Evolutionary conservation across 495 filamentous ascomycete species (phyloP).

Genomic region (Aspergillus bridgeri): DNA sequence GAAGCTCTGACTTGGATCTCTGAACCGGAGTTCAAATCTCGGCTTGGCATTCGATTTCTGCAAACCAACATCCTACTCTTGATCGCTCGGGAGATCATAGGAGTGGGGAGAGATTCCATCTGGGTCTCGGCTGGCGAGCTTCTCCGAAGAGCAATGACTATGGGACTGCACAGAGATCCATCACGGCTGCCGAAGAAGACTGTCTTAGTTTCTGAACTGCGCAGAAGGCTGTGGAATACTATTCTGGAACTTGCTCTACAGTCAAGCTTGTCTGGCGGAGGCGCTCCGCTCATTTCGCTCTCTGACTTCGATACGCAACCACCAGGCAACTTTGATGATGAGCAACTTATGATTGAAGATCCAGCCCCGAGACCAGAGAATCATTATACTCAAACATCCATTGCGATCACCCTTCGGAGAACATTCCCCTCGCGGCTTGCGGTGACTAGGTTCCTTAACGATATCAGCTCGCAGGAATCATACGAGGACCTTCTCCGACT

Average conservation of each 20-base stretch:
- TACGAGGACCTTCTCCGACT: constrained; percentile 40
- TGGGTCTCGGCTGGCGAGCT: constrained; percentile 57
- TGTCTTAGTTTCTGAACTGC: constrained; percentile 50
- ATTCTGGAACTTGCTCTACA: constrained; percentile 53
- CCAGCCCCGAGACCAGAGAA: constrained; percentile 28
- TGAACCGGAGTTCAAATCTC: constrained; percentile 47
- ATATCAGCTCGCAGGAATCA: constrained; percentile 27
- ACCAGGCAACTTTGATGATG: constrained; percentile 48
- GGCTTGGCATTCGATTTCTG: constrained; percentile 39
- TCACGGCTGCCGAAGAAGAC: constrained; percentile 38
- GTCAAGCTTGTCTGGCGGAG: constrained; percentile 51
- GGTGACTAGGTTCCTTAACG: constrained; percentile 46
- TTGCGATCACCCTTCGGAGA: constrained; percentile 42
- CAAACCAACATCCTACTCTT: constrained; percentile 49
- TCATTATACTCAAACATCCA: constrained; percentile 41
- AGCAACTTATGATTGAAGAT: constrained; percentile 30
- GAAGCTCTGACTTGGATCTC: constrained; percentile 52
- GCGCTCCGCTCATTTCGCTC: constrained; percentile 43
- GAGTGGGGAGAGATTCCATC: constrained; percentile 45
- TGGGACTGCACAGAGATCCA: constrained; percentile 62
- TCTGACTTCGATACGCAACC: constrained; percentile 54
- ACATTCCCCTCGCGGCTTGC: constrained; percentile 46
- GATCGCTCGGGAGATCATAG: constrained; percentile 44
- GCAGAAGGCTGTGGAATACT: constrained; percentile 60
- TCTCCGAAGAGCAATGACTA: constrained; percentile 53